Percentiles rank a stretch among this genome's conserved stretches.
Evolutionary conservation across 495 filamentous ascomycete species (phyloP).

Genomic region (Penicillium coprophilum): DNA sequence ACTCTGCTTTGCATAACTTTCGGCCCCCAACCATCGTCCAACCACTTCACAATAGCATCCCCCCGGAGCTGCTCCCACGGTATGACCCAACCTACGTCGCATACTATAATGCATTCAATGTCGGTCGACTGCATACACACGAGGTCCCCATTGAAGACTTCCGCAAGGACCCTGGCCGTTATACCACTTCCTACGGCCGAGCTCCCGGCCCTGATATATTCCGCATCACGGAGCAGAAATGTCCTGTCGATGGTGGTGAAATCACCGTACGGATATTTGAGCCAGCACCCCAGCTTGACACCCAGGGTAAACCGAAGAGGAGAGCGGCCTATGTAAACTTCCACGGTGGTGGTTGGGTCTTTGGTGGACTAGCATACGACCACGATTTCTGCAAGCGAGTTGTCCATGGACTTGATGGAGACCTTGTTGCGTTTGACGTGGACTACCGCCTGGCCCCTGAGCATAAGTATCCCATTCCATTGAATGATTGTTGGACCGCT

Average conservation of each 20-base stretch:
- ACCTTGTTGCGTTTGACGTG: conserved; percentile 41
- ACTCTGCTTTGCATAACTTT: conserved; percentile 26
- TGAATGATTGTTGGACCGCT: conserved; percentile 43
- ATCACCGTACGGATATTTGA: conserved; percentile 42
- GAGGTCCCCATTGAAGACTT: conserved; percentile 46
- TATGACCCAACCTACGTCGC: conserved; percentile 39
- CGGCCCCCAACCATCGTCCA: conserved; percentile 23
- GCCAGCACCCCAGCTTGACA: conserved; percentile 29
- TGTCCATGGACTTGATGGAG: conserved; percentile 36
- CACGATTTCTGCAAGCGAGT: conserved; percentile 41
- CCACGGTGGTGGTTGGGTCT: conserved; percentile 45
- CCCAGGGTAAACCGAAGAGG: conserved; percentile 31
- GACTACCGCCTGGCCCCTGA: conserved; percentile 43
- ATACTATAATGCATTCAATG: conserved; percentile 41
- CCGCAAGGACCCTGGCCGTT: conserved; percentile 41
- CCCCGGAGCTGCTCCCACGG: conserved; percentile 29
- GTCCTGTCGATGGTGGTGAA: conserved; percentile 37
- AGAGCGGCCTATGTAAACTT: conserved; percentile 42
- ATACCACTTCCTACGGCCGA: conserved; percentile 37
- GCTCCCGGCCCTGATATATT: conserved; percentile 36
- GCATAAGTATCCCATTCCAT: conserved; percentile 34
- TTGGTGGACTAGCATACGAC: conserved; percentile 34
- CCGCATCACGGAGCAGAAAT: conserved; percentile 42
- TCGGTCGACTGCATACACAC: conserved; percentile 43
- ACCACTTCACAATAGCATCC: conserved; percentile 42